These are phyloP conservation scores for Chondrostereum purpureum DNA, from an alignment of 1,284 basidiomycete species.

Conservation along the genomic window DNA sequence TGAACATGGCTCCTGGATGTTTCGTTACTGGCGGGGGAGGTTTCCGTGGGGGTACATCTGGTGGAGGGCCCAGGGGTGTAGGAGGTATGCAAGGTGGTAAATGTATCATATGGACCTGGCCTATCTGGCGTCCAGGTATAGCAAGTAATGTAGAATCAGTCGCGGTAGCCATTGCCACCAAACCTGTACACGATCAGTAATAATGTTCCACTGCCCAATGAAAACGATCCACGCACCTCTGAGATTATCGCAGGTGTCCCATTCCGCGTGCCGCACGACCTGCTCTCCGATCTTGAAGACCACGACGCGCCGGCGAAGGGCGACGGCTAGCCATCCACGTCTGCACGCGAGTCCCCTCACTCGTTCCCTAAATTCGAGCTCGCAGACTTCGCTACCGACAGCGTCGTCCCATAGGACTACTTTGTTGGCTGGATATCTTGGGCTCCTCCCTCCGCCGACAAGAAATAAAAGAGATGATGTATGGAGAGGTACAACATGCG, in stretches of 20 bases:
- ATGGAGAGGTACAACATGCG: constrained; percentile 74
- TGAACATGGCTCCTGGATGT: constrained; percentile 75
- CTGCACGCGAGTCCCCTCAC: constrained; percentile 79
- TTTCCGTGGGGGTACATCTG: constrained; percentile 37
- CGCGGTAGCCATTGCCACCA: constrained; percentile 77
- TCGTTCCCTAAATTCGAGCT: constrained; percentile 87
- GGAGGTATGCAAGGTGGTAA: constrained; percentile 72
- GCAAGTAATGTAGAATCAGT: constrained; percentile 76
- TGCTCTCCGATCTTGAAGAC: constrained; percentile 68
- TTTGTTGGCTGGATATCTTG: constrained; percentile 93
- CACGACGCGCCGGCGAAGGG: constrained; percentile 73
- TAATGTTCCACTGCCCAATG: not conserved
- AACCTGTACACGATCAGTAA: constrained; percentile 42
- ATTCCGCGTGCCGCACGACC: constrained; percentile 66
- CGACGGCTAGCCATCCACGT: constrained; percentile 79
- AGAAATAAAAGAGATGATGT: constrained; percentile 84
- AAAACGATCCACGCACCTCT: constrained; percentile 47
- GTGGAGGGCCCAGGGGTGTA: constrained; percentile 39
- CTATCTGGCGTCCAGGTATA: constrained; percentile 83
- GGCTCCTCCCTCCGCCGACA: constrained; percentile 83
- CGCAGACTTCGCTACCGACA: constrained; percentile 69
- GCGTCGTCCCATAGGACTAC: constrained; percentile 87
- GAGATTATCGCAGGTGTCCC: constrained; percentile 87
- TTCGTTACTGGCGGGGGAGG: constrained; percentile 50
- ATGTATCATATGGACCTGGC: constrained; percentile 87